These are phyloP conservation scores for Coelastrella sp. DNA, from an alignment of 139 green algal species.

Conservation along the genomic window DNA sequence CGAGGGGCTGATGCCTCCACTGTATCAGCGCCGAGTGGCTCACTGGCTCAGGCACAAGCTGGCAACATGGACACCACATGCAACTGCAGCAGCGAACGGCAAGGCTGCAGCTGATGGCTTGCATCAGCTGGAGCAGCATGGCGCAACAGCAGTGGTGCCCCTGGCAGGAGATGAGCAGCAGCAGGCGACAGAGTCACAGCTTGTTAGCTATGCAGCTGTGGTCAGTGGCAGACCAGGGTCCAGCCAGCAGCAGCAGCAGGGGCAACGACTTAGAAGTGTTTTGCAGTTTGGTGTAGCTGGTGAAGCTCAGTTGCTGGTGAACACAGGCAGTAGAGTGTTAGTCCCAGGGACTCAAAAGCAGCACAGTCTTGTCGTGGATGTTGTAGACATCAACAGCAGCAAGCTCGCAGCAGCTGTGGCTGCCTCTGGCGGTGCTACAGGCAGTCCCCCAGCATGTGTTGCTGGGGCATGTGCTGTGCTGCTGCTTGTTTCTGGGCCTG, in stretches of 20 bases:
- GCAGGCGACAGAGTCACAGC: not conserved
- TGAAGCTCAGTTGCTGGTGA: constrained; percentile 2
- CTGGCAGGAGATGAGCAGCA: not conserved
- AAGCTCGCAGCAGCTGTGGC: not conserved
- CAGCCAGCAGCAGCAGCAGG: not conserved
- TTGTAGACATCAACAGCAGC: constrained; percentile 9
- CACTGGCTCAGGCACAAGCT: constrained; percentile 39
- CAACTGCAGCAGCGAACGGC: constrained; percentile 9
- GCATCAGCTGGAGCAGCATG: not conserved
- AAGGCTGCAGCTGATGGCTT: not conserved
- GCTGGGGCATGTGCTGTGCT: constrained; percentile 16
- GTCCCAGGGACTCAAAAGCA: not conserved
- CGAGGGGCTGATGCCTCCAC: not conserved
- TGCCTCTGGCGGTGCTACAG: not conserved
- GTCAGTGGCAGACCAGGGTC: not conserved
- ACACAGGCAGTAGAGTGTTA: not conserved
- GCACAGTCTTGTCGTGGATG: not conserved
- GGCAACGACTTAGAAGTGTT: not conserved
- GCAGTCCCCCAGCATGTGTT: not conserved
- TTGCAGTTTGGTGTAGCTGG: not conserved
- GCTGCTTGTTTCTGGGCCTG: constrained; percentile 30
- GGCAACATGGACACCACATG: not conserved
- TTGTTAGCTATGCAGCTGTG: not conserved
- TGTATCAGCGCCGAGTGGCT: constrained; percentile 21
- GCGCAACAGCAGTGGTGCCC: not conserved